Evolutionary conservation across 306 rosid species (phyloP).

Genomic region (Cicer arietinum): DNA sequence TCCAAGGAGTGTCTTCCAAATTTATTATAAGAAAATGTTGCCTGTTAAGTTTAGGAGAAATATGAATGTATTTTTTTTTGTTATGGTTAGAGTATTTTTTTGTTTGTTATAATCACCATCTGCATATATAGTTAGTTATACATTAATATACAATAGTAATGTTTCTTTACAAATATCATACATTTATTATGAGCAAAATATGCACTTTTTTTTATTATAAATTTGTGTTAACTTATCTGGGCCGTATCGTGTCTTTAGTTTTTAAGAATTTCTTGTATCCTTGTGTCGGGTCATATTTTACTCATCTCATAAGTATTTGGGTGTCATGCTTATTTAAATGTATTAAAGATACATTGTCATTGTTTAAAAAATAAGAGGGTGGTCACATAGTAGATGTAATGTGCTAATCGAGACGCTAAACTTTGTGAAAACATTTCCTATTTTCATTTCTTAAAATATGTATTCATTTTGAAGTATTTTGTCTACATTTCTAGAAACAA

Average conservation of each 20-base stretch:
- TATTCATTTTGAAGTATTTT: too few species aligned
- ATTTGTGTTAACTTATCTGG: too few species aligned
- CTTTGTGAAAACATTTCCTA: too few species aligned
- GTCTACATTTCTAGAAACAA: too few species aligned
- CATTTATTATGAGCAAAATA: too few species aligned
- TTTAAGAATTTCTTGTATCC: too few species aligned
- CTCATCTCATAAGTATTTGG: neutral
- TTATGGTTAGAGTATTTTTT: neutral
- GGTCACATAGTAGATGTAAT: neutral
- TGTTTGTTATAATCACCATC: neutral
- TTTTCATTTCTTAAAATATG: too few species aligned
- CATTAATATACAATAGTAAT: neutral
- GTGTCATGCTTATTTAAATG: neutral
- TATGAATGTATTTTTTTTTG: neutral
- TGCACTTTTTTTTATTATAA: too few species aligned
- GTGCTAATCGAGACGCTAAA: constrained; percentile 4
- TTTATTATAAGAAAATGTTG: neutral
- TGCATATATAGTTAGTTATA: neutral
- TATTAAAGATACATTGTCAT: neutral
- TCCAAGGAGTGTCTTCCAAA: neutral
- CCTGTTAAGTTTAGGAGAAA: neutral
- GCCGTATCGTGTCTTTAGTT: too few species aligned
- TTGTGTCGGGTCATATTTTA: too few species aligned
- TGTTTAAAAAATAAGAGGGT: neutral
- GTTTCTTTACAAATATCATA: too few species aligned